phyloP scores from a whole-genome alignment of 2,329 filamentous ascomycete genomes.

The Sphaerostilbella broomeana region DNA sequence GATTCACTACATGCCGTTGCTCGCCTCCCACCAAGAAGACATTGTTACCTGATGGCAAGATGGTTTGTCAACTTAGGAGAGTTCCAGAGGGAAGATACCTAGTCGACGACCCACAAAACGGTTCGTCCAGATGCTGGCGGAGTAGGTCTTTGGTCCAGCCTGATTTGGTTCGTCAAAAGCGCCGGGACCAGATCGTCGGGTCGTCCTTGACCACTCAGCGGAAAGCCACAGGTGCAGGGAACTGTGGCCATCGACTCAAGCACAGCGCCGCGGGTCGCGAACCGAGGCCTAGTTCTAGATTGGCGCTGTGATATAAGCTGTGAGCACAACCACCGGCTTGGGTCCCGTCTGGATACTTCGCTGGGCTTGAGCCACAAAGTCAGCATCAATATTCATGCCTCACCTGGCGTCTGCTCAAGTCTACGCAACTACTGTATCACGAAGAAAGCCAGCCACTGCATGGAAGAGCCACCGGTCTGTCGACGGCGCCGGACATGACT shows the following conservation, averaged over 20 bases:
- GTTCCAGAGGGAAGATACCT: too few relatives aligned
- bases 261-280: slow-evolving; percentile 9
- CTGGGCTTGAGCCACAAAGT: slow-evolving; percentile 6
- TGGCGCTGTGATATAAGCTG: slow-evolving; percentile 7
- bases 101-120: slow-evolving; percentile 9
- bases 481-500: too few relatives aligned
- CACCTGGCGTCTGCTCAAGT: too few relatives aligned
- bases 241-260: neutral
- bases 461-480: too few relatives aligned
- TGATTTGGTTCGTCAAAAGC: slow-evolving; percentile 25
- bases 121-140: slow-evolving; percentile 2
- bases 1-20: too few relatives aligned
- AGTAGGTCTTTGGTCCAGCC: slow-evolving; percentile 20
- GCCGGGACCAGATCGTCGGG: slow-evolving; percentile 31
- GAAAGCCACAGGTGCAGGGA: neutral
- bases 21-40: too few relatives aligned
- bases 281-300: slow-evolving; percentile 7
- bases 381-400: too few relatives aligned
- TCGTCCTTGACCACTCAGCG: slow-evolving; percentile 15
- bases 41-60: too few relatives aligned
- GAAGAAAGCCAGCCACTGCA: too few relatives aligned
- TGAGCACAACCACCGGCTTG: neutral
- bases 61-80: too few relatives aligned
- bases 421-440: too few relatives aligned
- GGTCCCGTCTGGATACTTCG: neutral